A percentile compares a stretch with the other conserved stretches of the same genome.
Evolutionary conservation across 2,329 filamentous ascomycete genomes (phyloP).

Genomic region (Talaromyces atroroseus): DNA sequence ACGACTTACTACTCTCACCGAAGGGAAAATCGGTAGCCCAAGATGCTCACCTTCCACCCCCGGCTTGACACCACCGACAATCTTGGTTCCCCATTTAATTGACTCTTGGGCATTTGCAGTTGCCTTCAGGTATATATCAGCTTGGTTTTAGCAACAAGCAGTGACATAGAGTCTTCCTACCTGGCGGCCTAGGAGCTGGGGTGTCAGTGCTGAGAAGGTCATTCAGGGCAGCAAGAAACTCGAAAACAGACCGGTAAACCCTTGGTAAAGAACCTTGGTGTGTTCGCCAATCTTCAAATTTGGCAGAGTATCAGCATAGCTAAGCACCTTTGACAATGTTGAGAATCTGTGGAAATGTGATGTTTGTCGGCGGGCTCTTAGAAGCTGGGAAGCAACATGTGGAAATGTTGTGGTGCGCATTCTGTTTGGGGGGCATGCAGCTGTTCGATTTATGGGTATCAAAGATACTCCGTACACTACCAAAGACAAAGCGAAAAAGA

Average conservation of each 20-base stretch:
- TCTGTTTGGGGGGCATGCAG: slow-evolving; percentile 14
- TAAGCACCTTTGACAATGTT: slow-evolving; percentile 22
- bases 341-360: slow-evolving; percentile 23
- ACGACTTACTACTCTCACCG: slow-evolving; percentile 51
- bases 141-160: neutral
- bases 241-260: slow-evolving; percentile 54
- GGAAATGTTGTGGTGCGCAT: slow-evolving; percentile 12
- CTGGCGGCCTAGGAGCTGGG: slow-evolving; percentile 27
- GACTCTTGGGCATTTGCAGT: slow-evolving; percentile 73
- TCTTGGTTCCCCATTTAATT: slow-evolving; percentile 70
- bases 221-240: neutral
- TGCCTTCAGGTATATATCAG: slow-evolving; percentile 43
- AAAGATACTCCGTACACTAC: neutral
- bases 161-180: slow-evolving; percentile 17
- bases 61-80: slow-evolving; percentile 73
- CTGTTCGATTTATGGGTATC: neutral
- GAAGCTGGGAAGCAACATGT: slow-evolving; percentile 19
- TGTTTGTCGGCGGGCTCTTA: slow-evolving; percentile 9
- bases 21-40: slow-evolving; percentile 65
- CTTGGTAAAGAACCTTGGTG: slow-evolving; percentile 65
- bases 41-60: slow-evolving; percentile 66
- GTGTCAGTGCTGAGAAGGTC: neutral
- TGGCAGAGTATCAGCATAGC: slow-evolving; percentile 57
- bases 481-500: neutral
- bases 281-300: slow-evolving; percentile 63